Evolutionary conservation across 2,329 filamentous ascomycete species (phyloP), one percentile per base, ranked within the genome.

Genomic region (Fusarium sp.): DNA sequence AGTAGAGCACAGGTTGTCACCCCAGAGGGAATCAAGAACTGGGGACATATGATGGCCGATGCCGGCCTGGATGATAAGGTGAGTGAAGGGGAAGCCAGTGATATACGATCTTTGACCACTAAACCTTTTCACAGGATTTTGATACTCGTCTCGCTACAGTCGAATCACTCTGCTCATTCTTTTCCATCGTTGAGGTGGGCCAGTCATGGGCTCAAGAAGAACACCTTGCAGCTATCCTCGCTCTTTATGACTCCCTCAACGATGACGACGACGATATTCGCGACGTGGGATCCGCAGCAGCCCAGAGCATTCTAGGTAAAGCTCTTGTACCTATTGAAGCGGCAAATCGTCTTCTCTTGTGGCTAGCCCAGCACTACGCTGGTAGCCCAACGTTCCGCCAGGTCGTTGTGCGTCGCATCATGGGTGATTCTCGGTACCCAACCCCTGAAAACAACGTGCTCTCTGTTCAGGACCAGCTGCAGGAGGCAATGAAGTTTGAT

Each of bases 251-350:
- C 79, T 86, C 91, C 51, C 87, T 97, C 9, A 93, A 94, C 79
- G 96, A 98, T 79, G 96, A 98, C 79, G 96, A 98, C 79, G 94
- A 98, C 70, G 95, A 98, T 65, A 89, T 98, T 72, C 90, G 96
- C 50, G 88, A 92, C 39, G 81, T 89, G 2, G 92, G 91, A 13
- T 89, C 91, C 6, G 68, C 76, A 1, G 86, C 89, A 3, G 85
- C 87, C 0, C 79, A 82, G 10, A 80, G 78, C 28, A 80, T 93
- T 30, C 75, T 91, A 13, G 83, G 81, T 22, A 74, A 81, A 26
- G 77, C 80, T 32, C 82, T 88, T 42, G 84, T 87, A 15, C 84
- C 86, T 39, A 81, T 87, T 39, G 84, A 88, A 69, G 85, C 87
- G 6, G 84, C 85, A 14, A 80, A 80, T 53, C 81, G 80, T 7